A percentile compares a stretch with the other conserved stretches of the same genome.
Conservation (phyloP, 2,329 filamentous ascomycete genomes). For the Xylariaceae sp. region DNA sequence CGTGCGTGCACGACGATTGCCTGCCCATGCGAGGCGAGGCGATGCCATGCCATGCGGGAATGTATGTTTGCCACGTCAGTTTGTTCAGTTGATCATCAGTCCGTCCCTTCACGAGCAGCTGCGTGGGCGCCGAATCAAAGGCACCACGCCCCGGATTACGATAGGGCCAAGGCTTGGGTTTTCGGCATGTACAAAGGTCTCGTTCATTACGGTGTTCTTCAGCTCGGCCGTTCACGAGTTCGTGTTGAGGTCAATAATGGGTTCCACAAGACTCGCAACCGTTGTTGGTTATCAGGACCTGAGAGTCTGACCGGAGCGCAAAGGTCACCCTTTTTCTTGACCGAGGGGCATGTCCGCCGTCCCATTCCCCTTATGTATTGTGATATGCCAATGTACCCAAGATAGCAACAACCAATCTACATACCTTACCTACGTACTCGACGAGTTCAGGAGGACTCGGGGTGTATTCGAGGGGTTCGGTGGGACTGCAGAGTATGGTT, state of each 20-base stretch:
- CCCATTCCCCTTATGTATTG: background rate
- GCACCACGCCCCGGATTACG: background rate
- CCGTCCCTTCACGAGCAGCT: too few relatives aligned
- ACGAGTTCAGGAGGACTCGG: background rate
- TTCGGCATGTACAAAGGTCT: background rate
- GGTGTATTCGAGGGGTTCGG: conserved; percentile 1
- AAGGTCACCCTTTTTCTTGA: background rate
- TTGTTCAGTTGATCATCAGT: too few relatives aligned
- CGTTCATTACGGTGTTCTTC: background rate
- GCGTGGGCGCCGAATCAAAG: too few relatives aligned
- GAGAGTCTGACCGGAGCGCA: background rate
- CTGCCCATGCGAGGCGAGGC: too few relatives aligned
- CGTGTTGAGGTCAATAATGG: background rate
- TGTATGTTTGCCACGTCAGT: too few relatives aligned
- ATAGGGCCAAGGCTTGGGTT: background rate
- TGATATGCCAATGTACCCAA: background rate
- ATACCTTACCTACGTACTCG: background rate
- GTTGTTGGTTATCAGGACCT: too few relatives aligned
- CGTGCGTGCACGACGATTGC: too few relatives aligned
- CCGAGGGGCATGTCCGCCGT: background rate
- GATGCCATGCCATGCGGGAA: too few relatives aligned
- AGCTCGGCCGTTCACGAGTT: background rate
- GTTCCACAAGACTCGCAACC: background rate
- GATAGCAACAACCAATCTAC: background rate
- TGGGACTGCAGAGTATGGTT: conserved; percentile 3